phyloP scores from a whole-genome alignment of 2,329 filamentous ascomycete species.

The Aspergillus luchuensis region DNA sequence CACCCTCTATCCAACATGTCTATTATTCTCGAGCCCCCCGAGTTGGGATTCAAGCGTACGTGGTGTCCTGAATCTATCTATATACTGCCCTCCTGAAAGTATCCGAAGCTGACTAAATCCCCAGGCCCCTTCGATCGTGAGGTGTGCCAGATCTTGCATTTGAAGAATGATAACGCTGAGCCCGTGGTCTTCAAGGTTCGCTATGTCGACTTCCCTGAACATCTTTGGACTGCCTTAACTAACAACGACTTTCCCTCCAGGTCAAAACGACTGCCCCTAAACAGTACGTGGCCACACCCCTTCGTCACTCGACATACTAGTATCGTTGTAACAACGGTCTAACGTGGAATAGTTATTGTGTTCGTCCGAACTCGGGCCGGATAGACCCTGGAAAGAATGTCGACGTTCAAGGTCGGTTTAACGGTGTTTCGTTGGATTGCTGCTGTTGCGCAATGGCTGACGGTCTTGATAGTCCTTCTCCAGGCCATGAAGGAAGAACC shows the following conservation, averaged over 20 bases:
- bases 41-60: conserved; percentile 89
- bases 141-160: conserved; percentile 62
- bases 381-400: conserved; percentile 89
- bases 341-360: conserved; percentile 74
- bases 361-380: conserved; percentile 93
- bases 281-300: conserved; percentile 67
- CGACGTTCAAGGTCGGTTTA: conserved; percentile 77
- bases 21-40: conserved; percentile 85
- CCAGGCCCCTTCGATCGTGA: conserved; percentile 65
- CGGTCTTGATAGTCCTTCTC: conserved; percentile 69
- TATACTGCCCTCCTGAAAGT: conserved; percentile 3
- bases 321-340: conserved; percentile 18
- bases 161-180: conserved; percentile 60
- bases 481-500: conserved; percentile 98
- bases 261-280: conserved; percentile 99
- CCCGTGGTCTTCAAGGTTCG: conserved; percentile 66
- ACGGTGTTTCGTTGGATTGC: conserved; percentile 1
- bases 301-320: conserved; percentile 4
- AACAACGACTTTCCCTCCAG: conserved; percentile 50
- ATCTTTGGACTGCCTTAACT: conserved; percentile 23
- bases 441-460: conserved; percentile 22
- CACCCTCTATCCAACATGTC: conserved; percentile 67
- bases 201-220: conserved; percentile 15
- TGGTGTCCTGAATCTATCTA: conserved; percentile 17
- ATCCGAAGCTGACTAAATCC: conserved; percentile 27